These are phyloP conservation scores for Penicillium maclennaniae DNA, from an alignment of 495 filamentous ascomycete species.

Conservation along the genomic window DNA sequence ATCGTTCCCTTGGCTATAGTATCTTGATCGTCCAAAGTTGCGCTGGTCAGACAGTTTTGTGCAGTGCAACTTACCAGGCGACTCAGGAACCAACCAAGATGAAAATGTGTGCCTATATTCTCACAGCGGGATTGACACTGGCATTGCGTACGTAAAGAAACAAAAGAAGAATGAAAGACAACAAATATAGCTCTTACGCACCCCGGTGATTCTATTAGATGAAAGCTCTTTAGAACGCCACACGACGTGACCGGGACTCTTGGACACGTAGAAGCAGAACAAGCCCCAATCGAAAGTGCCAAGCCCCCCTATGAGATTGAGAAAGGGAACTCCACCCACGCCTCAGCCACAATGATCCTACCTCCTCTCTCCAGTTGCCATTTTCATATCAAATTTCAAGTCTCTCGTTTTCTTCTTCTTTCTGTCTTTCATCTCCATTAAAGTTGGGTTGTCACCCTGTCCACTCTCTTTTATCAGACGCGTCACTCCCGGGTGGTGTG, in stretches of 20 bases:
- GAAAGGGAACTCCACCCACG: conserved; percentile 13
- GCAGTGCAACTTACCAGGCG: neutral
- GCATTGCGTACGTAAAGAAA: neutral
- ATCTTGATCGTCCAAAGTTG: neutral
- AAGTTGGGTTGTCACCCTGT: conserved; percentile 2
- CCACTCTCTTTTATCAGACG: conserved; percentile 9
- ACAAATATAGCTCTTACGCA: neutral
- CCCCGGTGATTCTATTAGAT: neutral
- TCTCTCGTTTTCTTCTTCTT: conserved; percentile 15
- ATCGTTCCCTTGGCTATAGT: neutral
- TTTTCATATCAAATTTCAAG: conserved; percentile 5
- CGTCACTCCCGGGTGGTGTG: conserved; percentile 20
- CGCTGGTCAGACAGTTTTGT: neutral
- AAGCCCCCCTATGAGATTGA: conserved; percentile 14
- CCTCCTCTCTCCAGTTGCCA: neutral
- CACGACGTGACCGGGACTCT: too few species aligned
- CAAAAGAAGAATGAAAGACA: too few species aligned
- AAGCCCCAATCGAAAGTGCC: conserved; percentile 12
- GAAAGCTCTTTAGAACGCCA: neutral
- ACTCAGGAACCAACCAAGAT: neutral
- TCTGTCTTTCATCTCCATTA: conserved; percentile 5
- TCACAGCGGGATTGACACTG: too few species aligned
- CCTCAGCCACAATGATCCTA: conserved; percentile 22
- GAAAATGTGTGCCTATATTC: neutral
- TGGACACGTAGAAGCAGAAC: neutral